Evolutionary conservation across 345 rosid species (phyloP).

Genomic region (Toxicodendron radicans): DNA sequence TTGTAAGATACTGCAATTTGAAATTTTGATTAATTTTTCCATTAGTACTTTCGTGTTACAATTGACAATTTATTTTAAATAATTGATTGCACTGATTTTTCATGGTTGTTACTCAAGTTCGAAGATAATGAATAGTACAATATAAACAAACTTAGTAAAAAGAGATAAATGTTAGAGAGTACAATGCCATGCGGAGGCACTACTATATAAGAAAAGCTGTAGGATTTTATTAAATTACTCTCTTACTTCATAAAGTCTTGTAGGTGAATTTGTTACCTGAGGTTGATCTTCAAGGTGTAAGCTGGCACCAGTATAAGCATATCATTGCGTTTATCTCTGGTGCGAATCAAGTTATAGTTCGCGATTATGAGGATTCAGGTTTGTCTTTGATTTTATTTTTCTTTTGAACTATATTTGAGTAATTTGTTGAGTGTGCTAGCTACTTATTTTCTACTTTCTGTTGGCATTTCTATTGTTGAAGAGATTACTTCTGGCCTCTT

Average conservation of each 20-base stretch:
- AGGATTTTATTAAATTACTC: not conserved
- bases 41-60: not conserved
- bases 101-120: not conserved
- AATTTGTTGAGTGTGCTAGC: not conserved
- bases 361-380: slow-evolving; percentile 92
- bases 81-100: not conserved
- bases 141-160: not conserved
- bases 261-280: slow-evolving; percentile 77
- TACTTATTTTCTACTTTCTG: slow-evolving; percentile 5
- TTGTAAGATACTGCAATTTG: not conserved
- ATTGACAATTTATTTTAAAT: not conserved
- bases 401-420: not conserved
- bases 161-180: not conserved
- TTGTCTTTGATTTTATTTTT: slow-evolving; percentile 17
- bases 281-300: slow-evolving; percentile 74
- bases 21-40: not conserved
- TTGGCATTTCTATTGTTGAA: slow-evolving; percentile 12
- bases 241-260: slow-evolving; percentile 20
- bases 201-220: not conserved
- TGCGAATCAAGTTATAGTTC: slow-evolving; percentile 69
- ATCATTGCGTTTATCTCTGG: slow-evolving; percentile 80
- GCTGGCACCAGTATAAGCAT: slow-evolving; percentile 88
- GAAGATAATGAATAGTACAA: not conserved
- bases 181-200: not conserved
- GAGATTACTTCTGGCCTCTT: not conserved